Evolutionary conservation across 139 green algal species (phyloP).

Genomic region (Protoeuglena noctilucae): DNA sequence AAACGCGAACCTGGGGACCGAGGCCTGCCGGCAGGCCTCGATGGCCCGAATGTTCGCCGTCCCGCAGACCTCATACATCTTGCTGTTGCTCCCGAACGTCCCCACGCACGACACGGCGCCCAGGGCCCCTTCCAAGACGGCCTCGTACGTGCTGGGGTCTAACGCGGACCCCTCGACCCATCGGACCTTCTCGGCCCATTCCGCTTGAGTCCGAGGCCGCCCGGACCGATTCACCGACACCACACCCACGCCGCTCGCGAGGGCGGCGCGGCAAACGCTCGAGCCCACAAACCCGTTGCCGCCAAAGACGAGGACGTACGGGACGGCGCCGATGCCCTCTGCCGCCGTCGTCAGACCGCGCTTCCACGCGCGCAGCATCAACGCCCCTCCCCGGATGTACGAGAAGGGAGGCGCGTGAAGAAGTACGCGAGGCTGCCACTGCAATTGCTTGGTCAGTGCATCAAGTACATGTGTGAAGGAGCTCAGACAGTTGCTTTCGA

Average conservation of each 20-base stretch:
- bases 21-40: slow-evolving; percentile 38
- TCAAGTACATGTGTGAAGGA: too few species aligned
- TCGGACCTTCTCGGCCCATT: slow-evolving; percentile 30
- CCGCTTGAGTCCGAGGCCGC: slow-evolving; percentile 10
- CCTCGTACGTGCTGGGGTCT: slow-evolving; percentile 27
- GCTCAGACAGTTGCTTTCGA: too few species aligned
- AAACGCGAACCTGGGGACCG: slow-evolving; percentile 59
- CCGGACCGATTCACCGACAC: slow-evolving; percentile 53
- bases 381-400: too few species aligned
- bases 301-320: slow-evolving; percentile 82
- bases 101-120: slow-evolving; percentile 63
- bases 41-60: slow-evolving; percentile 57
- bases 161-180: slow-evolving; percentile 42
- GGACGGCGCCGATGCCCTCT: too few species aligned
- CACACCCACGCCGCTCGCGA: slow-evolving; percentile 46
- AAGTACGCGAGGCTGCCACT: too few species aligned
- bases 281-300: slow-evolving; percentile 75
- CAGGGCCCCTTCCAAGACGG: slow-evolving; percentile 28
- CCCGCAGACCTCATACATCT: slow-evolving; percentile 46
- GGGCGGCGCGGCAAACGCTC: slow-evolving; percentile 48
- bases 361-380: too few species aligned
- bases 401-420: too few species aligned
- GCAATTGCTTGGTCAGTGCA: too few species aligned
- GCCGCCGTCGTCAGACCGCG: too few species aligned
- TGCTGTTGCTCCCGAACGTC: slow-evolving; percentile 56